Conservation (phyloP, 306 rosid species). For the Sindora glabra region DNA sequence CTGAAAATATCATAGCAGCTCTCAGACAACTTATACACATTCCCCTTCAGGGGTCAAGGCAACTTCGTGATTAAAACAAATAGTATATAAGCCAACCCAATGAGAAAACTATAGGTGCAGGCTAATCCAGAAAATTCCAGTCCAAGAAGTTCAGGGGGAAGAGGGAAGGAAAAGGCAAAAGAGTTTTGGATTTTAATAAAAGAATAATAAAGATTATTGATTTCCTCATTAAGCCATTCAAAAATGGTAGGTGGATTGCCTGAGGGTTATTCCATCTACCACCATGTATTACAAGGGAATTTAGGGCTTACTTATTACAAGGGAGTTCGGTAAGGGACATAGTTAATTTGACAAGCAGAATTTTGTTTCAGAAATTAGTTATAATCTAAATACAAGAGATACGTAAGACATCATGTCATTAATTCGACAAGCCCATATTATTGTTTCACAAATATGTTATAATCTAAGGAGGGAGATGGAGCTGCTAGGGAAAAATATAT, state of each 20-base stretch:
- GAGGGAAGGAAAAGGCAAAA: not conserved
- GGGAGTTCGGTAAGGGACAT: not conserved
- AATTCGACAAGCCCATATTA: not conserved
- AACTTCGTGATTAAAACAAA: too few relatives aligned
- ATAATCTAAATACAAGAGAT: not conserved
- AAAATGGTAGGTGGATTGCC: not conserved
- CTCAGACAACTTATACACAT: too few relatives aligned
- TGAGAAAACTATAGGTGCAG: too few relatives aligned
- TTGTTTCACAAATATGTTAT: not conserved
- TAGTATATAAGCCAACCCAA: too few relatives aligned
- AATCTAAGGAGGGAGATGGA: too few relatives aligned
- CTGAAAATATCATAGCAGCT: too few relatives aligned
- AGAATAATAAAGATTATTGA: not conserved
- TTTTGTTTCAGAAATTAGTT: not conserved
- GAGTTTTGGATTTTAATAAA: not conserved
- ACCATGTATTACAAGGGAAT: not conserved
- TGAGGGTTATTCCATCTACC: not conserved
- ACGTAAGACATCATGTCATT: not conserved
- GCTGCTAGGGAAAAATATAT: too few relatives aligned
- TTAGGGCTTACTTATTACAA: too few relatives aligned
- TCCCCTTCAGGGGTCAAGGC: too few relatives aligned
- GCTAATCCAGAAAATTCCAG: not conserved
- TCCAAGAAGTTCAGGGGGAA: not conserved
- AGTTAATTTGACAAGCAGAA: not conserved
- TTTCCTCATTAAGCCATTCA: not conserved